Percentiles rank a stretch among this genome's conserved stretches.
Conservation (phyloP, 2,329 filamentous ascomycete species). For the Phialemoniopsis sp. region DNA sequence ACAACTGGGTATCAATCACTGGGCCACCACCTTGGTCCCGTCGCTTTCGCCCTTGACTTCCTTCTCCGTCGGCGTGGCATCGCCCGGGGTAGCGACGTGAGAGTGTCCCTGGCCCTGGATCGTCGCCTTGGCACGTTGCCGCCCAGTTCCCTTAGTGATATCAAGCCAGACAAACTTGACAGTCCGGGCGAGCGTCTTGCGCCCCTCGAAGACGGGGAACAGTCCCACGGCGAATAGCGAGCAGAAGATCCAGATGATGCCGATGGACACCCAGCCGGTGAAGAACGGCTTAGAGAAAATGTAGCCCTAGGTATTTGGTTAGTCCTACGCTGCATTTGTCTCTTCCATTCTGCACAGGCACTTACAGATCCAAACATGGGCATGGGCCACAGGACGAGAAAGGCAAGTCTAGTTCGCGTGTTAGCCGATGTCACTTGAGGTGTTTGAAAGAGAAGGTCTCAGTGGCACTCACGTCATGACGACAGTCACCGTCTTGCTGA, state of each 20-base stretch:
- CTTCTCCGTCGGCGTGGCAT: conserved; percentile 13
- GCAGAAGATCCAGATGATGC: conserved; percentile 77
- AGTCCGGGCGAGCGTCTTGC: conserved; percentile 60
- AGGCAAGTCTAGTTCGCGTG: conserved; percentile 48
- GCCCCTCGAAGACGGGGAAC: conserved; percentile 77
- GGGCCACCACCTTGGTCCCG: too few relatives aligned
- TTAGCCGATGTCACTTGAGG: too few relatives aligned
- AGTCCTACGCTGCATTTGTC: too few relatives aligned
- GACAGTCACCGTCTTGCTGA: conserved; percentile 23
- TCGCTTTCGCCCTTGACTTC: background rate
- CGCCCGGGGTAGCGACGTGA: conserved; percentile 2
- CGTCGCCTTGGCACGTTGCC: background rate
- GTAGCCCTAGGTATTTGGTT: too few relatives aligned
- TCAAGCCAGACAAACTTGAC: conserved; percentile 59
- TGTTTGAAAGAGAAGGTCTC: too few relatives aligned
- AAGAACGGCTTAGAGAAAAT: conserved; percentile 81
- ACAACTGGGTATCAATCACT: too few relatives aligned
- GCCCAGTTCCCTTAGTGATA: conserved; percentile 30
- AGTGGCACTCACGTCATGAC: conserved; percentile 20
- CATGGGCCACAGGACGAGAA: conserved; percentile 87
- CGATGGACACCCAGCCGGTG: conserved; percentile 73
- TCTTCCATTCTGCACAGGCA: too few relatives aligned
- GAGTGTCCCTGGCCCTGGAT: background rate
- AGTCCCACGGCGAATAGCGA: conserved; percentile 70
- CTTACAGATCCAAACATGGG: conserved; percentile 82